phyloP scores from a whole-genome alignment of 306 rosid species.

The Delonix regia region DNA sequence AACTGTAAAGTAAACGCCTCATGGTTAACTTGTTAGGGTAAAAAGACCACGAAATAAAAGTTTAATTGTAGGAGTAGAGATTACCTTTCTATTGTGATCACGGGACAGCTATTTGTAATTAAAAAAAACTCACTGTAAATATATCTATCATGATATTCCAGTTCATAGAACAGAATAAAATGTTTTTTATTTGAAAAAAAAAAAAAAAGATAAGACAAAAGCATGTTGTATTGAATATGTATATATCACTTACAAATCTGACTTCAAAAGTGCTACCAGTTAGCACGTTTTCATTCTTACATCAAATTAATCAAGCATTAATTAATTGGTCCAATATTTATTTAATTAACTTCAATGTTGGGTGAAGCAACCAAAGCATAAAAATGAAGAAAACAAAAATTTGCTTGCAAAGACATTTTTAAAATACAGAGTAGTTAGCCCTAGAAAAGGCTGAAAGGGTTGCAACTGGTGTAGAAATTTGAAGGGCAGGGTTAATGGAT shows the following conservation, averaged over 20 bases:
- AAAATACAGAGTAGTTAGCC: conserved; percentile 24
- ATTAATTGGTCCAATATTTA: conserved; percentile 6
- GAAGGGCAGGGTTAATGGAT: background rate
- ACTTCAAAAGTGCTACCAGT: conserved; percentile 30
- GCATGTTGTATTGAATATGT: background rate
- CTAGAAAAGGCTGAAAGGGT: conserved; percentile 40
- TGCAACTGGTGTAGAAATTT: conserved; percentile 8
- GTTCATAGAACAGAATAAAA: background rate
- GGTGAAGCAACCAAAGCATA: conserved; percentile 19
- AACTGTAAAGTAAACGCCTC: background rate
- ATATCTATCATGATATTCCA: background rate
- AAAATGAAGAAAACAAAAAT: conserved; percentile 29
- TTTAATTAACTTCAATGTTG: conserved; percentile 18
- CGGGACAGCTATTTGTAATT: background rate
- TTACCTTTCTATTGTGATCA: background rate
- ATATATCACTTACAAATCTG: conserved; percentile 14
- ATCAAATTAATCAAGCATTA: conserved; percentile 28
- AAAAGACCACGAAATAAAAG: background rate
- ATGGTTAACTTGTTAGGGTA: background rate
- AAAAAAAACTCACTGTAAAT: background rate
- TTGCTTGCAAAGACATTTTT: background rate
- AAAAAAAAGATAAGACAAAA: background rate
- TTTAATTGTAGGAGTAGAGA: background rate
- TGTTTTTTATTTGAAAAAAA: background rate
- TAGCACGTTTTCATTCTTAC: conserved; percentile 24